These are phyloP conservation scores for Skeletonema potamos DNA, from an alignment of 108 stramenopile species.

Conservation along the genomic window DNA sequence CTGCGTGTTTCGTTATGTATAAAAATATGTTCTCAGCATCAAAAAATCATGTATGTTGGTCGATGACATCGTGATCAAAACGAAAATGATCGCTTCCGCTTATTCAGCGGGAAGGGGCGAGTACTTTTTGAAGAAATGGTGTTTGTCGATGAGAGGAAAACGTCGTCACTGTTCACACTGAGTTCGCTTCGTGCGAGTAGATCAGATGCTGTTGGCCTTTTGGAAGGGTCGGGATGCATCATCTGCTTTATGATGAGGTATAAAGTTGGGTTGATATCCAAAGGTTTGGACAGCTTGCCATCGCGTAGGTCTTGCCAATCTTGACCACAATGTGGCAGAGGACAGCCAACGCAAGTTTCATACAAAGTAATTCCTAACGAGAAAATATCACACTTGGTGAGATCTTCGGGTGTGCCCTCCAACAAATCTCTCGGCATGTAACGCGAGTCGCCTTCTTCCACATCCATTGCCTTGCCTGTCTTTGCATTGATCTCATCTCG, in stretches of 20 bases:
- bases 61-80: not conserved
- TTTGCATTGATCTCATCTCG: constrained; percentile 15
- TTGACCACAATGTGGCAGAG: constrained; percentile 54
- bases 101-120: not conserved
- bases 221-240: constrained; percentile 56
- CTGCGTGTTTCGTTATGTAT: not conserved
- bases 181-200: constrained; percentile 37
- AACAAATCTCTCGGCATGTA: constrained; percentile 71
- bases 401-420: constrained; percentile 63
- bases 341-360: constrained; percentile 49
- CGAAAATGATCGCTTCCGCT: not conserved
- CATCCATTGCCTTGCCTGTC: constrained; percentile 20
- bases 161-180: not conserved
- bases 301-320: constrained; percentile 66
- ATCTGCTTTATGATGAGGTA: constrained; percentile 39
- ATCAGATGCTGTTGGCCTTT: constrained; percentile 49
- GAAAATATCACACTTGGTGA: constrained; percentile 86
- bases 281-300: constrained; percentile 43
- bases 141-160: not conserved
- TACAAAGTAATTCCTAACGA: constrained; percentile 70
- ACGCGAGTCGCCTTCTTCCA: constrained; percentile 70
- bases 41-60: not conserved
- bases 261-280: constrained; percentile 36
- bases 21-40: not conserved
- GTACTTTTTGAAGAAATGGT: not conserved